A percentile compares a stretch with the other conserved stretches of the same genome.
These are phyloP conservation scores for Talaromyces nanjingensis DNA, from an alignment of 495 filamentous ascomycete species.

Conservation along the genomic window DNA sequence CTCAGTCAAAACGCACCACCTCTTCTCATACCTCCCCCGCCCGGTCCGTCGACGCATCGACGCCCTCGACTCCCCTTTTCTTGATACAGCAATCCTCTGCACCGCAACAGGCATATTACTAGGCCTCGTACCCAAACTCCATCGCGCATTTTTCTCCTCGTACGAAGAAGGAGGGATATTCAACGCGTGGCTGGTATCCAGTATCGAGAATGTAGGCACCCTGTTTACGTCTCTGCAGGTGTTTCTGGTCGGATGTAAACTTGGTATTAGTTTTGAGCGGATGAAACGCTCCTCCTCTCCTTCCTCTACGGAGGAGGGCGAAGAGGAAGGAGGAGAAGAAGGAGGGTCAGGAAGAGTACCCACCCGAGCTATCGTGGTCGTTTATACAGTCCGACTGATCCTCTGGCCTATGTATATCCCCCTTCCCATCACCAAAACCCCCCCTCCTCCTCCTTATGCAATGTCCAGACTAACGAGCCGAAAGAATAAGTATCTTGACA, in stretches of 20 bases:
- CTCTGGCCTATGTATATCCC: slow-evolving; percentile 48
- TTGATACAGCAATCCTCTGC: slow-evolving; percentile 63
- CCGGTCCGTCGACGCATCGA: slow-evolving; percentile 12
- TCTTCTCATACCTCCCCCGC: slow-evolving; percentile 13
- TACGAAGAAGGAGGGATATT: slow-evolving; percentile 61
- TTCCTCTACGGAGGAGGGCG: not conserved
- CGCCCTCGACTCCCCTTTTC: slow-evolving; percentile 30
- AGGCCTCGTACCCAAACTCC: slow-evolving; percentile 56
- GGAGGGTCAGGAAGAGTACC: slow-evolving; percentile 42
- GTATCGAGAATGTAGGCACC: slow-evolving; percentile 57
- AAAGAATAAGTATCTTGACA: slow-evolving; percentile 45
- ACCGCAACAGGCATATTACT: slow-evolving; percentile 54
- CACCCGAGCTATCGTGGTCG: slow-evolving; percentile 40
- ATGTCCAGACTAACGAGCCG: not conserved
- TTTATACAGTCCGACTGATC: slow-evolving; percentile 57
- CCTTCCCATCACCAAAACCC: slow-evolving; percentile 8
- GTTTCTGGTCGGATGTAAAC: slow-evolving; percentile 63
- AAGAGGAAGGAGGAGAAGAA: not conserved
- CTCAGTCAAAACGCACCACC: slow-evolving; percentile 11
- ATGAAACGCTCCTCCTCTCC: slow-evolving; percentile 36
- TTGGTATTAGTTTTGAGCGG: slow-evolving; percentile 45
- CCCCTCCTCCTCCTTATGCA: too few species aligned
- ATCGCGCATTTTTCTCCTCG: slow-evolving; percentile 58
- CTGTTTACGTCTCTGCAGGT: slow-evolving; percentile 69
- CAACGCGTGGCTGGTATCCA: slow-evolving; percentile 63